phyloP scores from a whole-genome alignment of 2,329 filamentous ascomycete species.

The Exophiala sp. region DNA sequence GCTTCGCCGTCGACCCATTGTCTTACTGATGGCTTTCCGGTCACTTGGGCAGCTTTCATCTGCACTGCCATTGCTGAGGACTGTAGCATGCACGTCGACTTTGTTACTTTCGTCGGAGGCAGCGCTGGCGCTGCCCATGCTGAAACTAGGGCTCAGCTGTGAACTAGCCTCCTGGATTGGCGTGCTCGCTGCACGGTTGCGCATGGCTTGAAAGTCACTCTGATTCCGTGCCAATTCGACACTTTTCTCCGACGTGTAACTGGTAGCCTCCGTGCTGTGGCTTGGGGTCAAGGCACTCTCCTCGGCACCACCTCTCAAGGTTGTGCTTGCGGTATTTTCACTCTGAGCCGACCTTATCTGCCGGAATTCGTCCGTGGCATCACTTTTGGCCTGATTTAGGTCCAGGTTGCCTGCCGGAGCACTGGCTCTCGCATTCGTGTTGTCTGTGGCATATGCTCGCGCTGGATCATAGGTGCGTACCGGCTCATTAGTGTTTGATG shows the following conservation, averaged over 20 bases:
- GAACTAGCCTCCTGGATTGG: conserved; percentile 19
- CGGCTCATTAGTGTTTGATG: conserved; percentile 23
- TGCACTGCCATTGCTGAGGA: conserved; percentile 25
- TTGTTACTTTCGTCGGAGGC: conserved; percentile 27
- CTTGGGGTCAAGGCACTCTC: conserved; percentile 17
- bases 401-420: conserved; percentile 18
- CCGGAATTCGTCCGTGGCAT: conserved; percentile 1
- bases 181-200: conserved; percentile 23
- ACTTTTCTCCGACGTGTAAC: conserved; percentile 19
- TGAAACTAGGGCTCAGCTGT: conserved; percentile 20
- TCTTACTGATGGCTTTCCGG: conserved; percentile 22
- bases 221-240: conserved; percentile 16
- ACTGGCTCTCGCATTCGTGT: conserved; percentile 19
- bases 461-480: conserved; percentile 24
- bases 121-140: conserved; percentile 25
- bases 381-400: conserved; percentile 2
- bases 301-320: conserved; percentile 12
- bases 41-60: conserved; percentile 13
- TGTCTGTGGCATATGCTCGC: conserved; percentile 11
- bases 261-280: conserved; percentile 20
- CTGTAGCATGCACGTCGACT: conserved; percentile 24
- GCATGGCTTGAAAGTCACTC: conserved; percentile 20
- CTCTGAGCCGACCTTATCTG: conserved; percentile 10
- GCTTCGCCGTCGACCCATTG: conserved; percentile 24
- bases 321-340: conserved; percentile 5